Conservation (phyloP, 108 stramenopile species). For the Mayamaea pseudoterrestris region DNA sequence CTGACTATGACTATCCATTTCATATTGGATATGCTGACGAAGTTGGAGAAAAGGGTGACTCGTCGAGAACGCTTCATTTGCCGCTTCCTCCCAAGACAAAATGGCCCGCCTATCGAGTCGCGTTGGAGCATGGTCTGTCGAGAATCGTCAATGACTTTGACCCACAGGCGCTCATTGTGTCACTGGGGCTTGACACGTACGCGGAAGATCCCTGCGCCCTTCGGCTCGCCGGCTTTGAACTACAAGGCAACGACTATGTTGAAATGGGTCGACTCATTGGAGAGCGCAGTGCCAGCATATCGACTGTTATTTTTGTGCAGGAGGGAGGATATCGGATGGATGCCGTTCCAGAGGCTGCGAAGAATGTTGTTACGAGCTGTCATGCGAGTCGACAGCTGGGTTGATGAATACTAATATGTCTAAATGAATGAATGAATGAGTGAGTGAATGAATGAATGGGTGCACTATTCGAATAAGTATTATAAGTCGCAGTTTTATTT, state of each 20-base stretch:
- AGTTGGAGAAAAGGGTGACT: conserved; percentile 34
- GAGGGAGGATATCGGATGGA: conserved; percentile 81
- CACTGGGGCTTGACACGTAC: conserved; percentile 68
- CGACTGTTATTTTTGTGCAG: conserved; percentile 50
- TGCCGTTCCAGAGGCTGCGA: conserved; percentile 47
- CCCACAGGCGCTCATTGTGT: conserved; percentile 42
- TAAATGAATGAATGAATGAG: background rate
- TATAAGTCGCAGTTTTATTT: too few species aligned
- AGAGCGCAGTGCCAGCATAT: conserved; percentile 1
- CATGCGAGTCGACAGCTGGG: too few species aligned
- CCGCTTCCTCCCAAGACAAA: conserved; percentile 50
- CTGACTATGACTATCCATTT: conserved; percentile 73
- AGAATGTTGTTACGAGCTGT: conserved; percentile 49
- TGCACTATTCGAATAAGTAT: too few species aligned
- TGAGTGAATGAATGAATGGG: too few species aligned
- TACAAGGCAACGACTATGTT: conserved; percentile 41
- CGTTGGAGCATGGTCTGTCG: conserved; percentile 34
- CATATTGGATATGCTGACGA: conserved; percentile 70
- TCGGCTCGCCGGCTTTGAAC: conserved; percentile 50
- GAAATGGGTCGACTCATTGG: conserved; percentile 47
- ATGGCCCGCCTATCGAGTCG: conserved; percentile 45
- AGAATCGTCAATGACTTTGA: conserved; percentile 32
- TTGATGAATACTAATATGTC: background rate
- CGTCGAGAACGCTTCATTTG: conserved; percentile 42
- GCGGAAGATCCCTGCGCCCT: conserved; percentile 52